phyloP scores from a whole-genome alignment of 75 land plant species.

The Selaginella moellendorffii region DNA sequence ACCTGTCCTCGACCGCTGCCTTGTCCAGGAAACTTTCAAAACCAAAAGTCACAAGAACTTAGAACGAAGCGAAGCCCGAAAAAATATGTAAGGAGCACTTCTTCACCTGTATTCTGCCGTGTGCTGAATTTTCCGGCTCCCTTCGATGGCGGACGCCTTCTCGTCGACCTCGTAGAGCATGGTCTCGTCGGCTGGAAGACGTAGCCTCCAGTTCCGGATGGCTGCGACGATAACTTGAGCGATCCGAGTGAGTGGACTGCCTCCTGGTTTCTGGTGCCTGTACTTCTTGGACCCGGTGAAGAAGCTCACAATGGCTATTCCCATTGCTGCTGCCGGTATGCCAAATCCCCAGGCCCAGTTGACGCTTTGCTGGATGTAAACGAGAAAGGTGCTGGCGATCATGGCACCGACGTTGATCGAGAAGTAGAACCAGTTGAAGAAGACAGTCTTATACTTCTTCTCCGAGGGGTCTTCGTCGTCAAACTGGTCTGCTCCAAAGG shows the following conservation, averaged over 20 bases:
- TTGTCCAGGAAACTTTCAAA: not conserved
- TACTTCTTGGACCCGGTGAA: slow-evolving; percentile 48
- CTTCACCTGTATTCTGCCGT: not conserved
- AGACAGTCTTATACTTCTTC: slow-evolving; percentile 62
- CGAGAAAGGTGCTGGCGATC: slow-evolving; percentile 55
- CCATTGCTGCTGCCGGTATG: slow-evolving; percentile 55
- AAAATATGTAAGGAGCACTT: too few species aligned
- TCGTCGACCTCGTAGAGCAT: slow-evolving; percentile 1
- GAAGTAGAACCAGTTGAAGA: slow-evolving; percentile 96
- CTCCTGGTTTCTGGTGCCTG: slow-evolving; percentile 35
- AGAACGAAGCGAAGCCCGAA: too few species aligned
- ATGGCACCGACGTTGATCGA: slow-evolving; percentile 70
- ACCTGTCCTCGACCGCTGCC: not conserved
- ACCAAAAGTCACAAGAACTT: not conserved
- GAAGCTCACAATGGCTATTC: slow-evolving; percentile 48
- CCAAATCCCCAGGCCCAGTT: slow-evolving; percentile 93
- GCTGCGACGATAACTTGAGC: slow-evolving; percentile 11
- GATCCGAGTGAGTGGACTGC: slow-evolving; percentile 17
- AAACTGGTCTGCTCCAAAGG: slow-evolving; percentile 92
- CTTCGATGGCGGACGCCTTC: slow-evolving; percentile 5
- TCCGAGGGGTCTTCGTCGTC: slow-evolving; percentile 66
- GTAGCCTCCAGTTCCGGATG: not conserved
- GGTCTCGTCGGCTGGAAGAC: not conserved
- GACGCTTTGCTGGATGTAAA: slow-evolving; percentile 70
- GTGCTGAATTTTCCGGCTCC: slow-evolving; percentile 4